These are phyloP conservation scores for Aspergillus felis DNA, from an alignment of 2,329 filamentous ascomycete species.

Conservation along the genomic window DNA sequence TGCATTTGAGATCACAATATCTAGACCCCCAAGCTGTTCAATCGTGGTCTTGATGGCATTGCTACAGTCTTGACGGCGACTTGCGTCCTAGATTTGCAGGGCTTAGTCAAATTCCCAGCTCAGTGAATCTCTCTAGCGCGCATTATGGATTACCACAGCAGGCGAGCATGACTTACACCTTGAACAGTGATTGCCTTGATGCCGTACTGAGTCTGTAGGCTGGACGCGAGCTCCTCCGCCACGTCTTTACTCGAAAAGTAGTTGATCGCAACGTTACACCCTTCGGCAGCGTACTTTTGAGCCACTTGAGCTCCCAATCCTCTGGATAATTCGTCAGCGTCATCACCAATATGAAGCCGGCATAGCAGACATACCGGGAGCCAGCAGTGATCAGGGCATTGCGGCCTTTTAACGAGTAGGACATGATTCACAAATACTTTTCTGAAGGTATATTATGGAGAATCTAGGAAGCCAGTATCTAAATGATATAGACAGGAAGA, in stretches of 20 bases:
- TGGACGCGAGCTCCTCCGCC: constrained; percentile 56
- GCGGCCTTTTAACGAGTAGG: constrained; percentile 57
- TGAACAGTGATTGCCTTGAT: constrained; percentile 55
- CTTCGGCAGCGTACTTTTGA: constrained; percentile 63
- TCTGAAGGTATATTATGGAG: not conserved
- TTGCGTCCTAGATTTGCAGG: constrained; percentile 52
- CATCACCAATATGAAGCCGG: not conserved
- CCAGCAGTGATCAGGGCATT: constrained; percentile 64
- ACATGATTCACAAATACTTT: constrained; percentile 42
- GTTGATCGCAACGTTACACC: constrained; percentile 69
- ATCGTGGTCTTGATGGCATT: constrained; percentile 58
- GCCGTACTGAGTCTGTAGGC: constrained; percentile 50
- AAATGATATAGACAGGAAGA: not conserved
- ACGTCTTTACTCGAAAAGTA: constrained; percentile 61
- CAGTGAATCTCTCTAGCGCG: not conserved
- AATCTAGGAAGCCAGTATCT: not conserved
- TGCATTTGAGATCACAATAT: constrained; percentile 74
- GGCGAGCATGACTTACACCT: constrained; percentile 47
- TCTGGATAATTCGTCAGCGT: constrained; percentile 39
- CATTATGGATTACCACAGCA: not conserved
- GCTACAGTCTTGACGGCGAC: constrained; percentile 55
- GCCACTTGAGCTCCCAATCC: constrained; percentile 69
- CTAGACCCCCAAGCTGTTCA: constrained; percentile 63
- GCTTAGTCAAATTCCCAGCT: constrained; percentile 6
- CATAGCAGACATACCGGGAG: constrained; percentile 49